phyloP scores from a whole-genome alignment of 345 rosid genomes.

The thale cress (Arabidopsis thaliana) region DNA sequence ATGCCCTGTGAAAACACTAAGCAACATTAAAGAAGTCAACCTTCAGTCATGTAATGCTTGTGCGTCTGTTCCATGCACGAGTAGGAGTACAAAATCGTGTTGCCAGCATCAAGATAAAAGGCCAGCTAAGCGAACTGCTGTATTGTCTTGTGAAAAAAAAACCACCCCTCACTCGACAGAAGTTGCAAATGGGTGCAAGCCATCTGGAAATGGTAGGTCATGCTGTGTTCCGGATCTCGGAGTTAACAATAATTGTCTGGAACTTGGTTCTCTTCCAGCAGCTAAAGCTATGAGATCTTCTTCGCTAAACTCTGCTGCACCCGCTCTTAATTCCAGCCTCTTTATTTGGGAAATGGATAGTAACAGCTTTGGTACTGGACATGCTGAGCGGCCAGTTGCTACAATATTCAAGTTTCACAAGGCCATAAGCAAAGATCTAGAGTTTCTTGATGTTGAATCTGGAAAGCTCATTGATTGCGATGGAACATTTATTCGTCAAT shows the following conservation, averaged over 20 bases:
- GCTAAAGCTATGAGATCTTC: slow-evolving; percentile 74
- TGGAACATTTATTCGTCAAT: slow-evolving; percentile 71
- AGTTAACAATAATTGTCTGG: slow-evolving; percentile 65
- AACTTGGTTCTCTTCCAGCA: slow-evolving; percentile 69
- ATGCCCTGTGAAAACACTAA: slow-evolving; percentile 60
- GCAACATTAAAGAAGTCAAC: slow-evolving; percentile 63
- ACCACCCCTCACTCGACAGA: slow-evolving; percentile 39
- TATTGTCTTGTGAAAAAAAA: slow-evolving; percentile 46
- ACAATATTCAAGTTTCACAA: slow-evolving; percentile 90
- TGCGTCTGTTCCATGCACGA: slow-evolving; percentile 46
- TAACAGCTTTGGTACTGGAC: slow-evolving; percentile 53
- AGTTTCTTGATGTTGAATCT: slow-evolving; percentile 85
- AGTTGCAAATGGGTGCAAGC: slow-evolving; percentile 42
- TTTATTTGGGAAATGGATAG: slow-evolving; percentile 80
- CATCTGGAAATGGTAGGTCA: slow-evolving; percentile 54
- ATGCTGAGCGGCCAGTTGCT: slow-evolving; percentile 76
- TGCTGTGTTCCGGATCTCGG: slow-evolving; percentile 93
- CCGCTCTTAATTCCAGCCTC: slow-evolving; percentile 85
- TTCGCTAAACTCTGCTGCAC: slow-evolving; percentile 69
- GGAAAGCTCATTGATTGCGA: slow-evolving; percentile 79
- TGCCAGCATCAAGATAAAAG: slow-evolving; percentile 48
- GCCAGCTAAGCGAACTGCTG: slow-evolving; percentile 57
- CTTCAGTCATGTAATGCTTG: slow-evolving; percentile 55
- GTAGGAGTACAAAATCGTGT: slow-evolving; percentile 35
- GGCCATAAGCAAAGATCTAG: slow-evolving; percentile 90